A percentile compares a stretch with the other conserved stretches of the same genome.
Evolutionary conservation across 2,329 filamentous ascomycete genomes (phyloP).

Genomic region (Colletotrichum karsti): DNA sequence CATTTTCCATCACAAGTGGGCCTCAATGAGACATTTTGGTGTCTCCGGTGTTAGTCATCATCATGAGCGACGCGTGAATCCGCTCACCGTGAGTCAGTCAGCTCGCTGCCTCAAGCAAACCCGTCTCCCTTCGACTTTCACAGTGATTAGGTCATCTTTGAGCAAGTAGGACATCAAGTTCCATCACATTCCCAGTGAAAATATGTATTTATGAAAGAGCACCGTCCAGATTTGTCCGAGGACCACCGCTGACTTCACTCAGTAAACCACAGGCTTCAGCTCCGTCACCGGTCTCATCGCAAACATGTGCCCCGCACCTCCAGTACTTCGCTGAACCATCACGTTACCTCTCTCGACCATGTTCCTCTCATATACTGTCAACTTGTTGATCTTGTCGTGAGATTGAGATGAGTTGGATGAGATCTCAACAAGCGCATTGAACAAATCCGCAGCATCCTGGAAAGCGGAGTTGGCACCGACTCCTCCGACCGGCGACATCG

Average conservation of each 20-base stretch:
- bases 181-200: too few species aligned
- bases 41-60: neutral
- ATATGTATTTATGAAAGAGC: too few species aligned
- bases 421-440: neutral
- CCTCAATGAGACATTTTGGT: neutral
- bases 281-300: conserved; percentile 15
- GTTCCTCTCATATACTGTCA: neutral
- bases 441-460: conserved; percentile 15
- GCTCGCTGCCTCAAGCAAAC: neutral
- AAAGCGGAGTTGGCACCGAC: conserved; percentile 23
- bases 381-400: neutral
- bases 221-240: too few species aligned
- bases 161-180: too few species aligned
- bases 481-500: conserved; percentile 20
- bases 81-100: neutral
- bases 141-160: too few species aligned
- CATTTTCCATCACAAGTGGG: neutral
- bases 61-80: neutral
- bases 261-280: neutral
- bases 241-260: neutral
- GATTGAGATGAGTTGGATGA: too few species aligned
- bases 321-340: neutral
- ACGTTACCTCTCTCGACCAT: neutral
- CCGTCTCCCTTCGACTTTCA: too few species aligned
- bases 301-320: conserved; percentile 2